Percentiles rank a stretch among this genome's conserved stretches.
Evolutionary conservation across 1,284 basidiomycete species (phyloP).

Genomic region (Cystobasidiaceae sp.): DNA sequence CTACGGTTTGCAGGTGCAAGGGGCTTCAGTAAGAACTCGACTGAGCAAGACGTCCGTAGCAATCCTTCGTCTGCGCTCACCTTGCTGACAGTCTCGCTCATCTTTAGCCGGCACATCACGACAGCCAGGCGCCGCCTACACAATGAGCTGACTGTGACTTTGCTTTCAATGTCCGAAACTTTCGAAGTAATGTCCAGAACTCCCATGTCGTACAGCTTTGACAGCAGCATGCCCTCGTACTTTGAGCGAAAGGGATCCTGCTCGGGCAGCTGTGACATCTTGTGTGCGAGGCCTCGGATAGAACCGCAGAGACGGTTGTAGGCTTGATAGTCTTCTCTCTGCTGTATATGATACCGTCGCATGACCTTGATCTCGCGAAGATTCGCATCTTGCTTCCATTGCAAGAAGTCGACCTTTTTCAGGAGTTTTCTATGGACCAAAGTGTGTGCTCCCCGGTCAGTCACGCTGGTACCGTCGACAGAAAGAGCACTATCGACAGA

Average conservation of each 20-base stretch:
- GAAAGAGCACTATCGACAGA: too few relatives aligned
- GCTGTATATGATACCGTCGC: slow-evolving; percentile 90
- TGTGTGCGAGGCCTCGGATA: slow-evolving; percentile 77
- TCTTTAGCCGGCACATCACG: slow-evolving; percentile 84
- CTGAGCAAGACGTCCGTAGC: too few relatives aligned
- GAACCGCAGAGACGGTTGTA: slow-evolving; percentile 95
- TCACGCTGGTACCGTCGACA: too few relatives aligned
- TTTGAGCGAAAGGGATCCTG: slow-evolving; percentile 81
- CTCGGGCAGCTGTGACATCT: slow-evolving; percentile 78
- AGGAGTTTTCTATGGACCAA: slow-evolving; percentile 54
- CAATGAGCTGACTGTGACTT: slow-evolving; percentile 84
- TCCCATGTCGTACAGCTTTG: slow-evolving; percentile 97
- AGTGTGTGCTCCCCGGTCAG: background rate
- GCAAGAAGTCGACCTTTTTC: slow-evolving; percentile 61
- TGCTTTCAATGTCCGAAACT: slow-evolving; percentile 83
- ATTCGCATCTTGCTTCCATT: slow-evolving; percentile 97
- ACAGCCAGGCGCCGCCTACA: slow-evolving; percentile 88
- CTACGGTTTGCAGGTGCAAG: too few relatives aligned
- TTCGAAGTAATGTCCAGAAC: slow-evolving; percentile 76
- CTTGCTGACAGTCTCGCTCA: slow-evolving; percentile 92
- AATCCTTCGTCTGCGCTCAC: too few relatives aligned
- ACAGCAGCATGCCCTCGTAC: slow-evolving; percentile 80
- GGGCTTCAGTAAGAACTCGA: too few relatives aligned
- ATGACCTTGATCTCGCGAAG: slow-evolving; percentile 90
- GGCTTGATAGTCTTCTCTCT: slow-evolving; percentile 92